A percentile compares a stretch with the other conserved stretches of the same genome.
Evolutionary conservation across 2,329 filamentous ascomycete species (phyloP).

Genomic region (Elsinoe batatas): DNA sequence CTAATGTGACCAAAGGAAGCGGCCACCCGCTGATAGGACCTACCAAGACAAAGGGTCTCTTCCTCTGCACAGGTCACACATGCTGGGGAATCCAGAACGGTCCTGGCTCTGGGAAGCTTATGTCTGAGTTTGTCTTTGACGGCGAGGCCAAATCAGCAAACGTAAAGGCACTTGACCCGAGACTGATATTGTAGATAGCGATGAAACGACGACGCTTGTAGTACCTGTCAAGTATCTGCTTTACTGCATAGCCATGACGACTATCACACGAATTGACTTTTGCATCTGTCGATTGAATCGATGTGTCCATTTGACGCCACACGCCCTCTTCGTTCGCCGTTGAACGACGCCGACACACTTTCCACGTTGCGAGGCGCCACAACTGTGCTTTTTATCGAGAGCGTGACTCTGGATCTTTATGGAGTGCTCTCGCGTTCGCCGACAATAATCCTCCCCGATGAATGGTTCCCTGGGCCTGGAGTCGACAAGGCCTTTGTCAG

Average conservation of each 20-base stretch:
- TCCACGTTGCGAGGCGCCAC: too few species aligned
- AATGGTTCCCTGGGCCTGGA: neutral
- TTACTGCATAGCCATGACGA: too few species aligned
- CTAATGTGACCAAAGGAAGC: conserved; percentile 50
- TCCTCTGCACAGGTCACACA: conserved; percentile 81
- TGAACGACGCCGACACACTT: too few species aligned
- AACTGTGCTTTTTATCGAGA: neutral
- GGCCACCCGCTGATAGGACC: conserved; percentile 70
- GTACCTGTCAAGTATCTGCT: too few species aligned
- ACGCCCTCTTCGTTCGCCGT: too few species aligned
- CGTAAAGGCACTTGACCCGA: conserved; percentile 33
- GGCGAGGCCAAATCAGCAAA: conserved; percentile 34
- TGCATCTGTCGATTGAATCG: too few species aligned
- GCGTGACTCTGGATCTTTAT: neutral
- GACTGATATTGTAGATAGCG: conserved; percentile 20
- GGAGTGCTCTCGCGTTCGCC: neutral
- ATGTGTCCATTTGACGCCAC: too few species aligned
- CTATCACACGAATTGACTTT: too few species aligned
- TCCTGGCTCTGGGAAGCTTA: conserved; percentile 56
- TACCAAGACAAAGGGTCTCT: conserved; percentile 62
- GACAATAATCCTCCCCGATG: neutral
- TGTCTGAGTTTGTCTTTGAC: conserved; percentile 39
- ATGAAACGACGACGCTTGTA: neutral
- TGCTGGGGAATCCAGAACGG: conserved; percentile 99
- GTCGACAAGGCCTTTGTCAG: neutral